Base-by-base conservation (phyloP, 2,329 filamentous ascomycete species). In the Incumbomyces lentus region DNA sequence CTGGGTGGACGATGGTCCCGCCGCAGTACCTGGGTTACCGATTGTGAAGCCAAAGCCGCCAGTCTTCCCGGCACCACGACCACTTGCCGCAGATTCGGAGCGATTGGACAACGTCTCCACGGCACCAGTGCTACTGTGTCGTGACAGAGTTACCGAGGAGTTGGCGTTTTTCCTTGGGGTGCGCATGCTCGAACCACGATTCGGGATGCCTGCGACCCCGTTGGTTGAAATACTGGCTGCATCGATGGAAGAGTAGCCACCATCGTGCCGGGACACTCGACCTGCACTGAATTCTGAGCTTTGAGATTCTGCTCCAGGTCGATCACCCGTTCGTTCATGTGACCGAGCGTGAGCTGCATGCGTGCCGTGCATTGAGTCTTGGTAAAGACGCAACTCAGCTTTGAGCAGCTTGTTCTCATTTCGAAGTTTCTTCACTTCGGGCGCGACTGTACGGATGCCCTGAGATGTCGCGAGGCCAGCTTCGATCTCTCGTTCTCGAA, bases 341-440 rank as follows among this genome's bases (percentile, higher is more conserved):
- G 50, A 48, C 32, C 51, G 39, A 12, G 51, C 40, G n/a, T 58
- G 48, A 13, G 47, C 35, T 22, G 49, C 47, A 32, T 56, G 52
- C 30, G 51, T 47, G 16, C 44, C 49, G 40, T 58, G 55, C 22
- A 5, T 16, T 8, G 17, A 29, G 13, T 55, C 53, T 74, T 64
- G 79, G 6, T 93, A 74, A 30, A 87, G 83, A n/a, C 78, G 74
- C 29, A 82, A 64, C 58, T 82, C 78, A 11, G 74, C 71, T 57
- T 77, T 74, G 13, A 82, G 64, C 12, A 74, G 64, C 52, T 78
- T 76, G 60, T 80, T 77, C 58, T 82, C 78, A 36, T 67, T 70
- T 31, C 74, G 74, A 16, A 82, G 65, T 56, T 76, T 79, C 6
- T 47, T 52, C n/a, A 49, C 43, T 8, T 26, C 22, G 4, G 22